A percentile compares a stretch with the other conserved stretches of the same genome.
Conservation (phyloP, 139 green algal genomes). For the Micromonas pusilla region DNA sequence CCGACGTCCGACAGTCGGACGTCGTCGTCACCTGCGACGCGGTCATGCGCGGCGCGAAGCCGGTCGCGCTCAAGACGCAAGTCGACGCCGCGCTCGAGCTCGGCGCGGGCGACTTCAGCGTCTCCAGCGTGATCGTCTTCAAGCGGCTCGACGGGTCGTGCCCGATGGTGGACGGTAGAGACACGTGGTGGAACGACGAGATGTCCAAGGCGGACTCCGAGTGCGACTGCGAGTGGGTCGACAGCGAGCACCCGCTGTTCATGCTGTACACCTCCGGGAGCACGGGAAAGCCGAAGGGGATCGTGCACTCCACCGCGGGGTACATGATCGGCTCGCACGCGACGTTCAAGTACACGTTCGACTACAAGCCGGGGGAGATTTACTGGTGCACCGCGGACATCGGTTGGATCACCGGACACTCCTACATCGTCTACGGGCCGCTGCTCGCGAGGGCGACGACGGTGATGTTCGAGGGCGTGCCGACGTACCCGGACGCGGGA, state of each 20-base stretch:
- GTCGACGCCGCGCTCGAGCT: constrained; percentile 58
- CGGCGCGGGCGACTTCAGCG: neutral
- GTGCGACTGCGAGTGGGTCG: constrained; percentile 44
- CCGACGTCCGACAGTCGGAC: too few relatives aligned
- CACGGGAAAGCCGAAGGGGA: constrained; percentile 91
- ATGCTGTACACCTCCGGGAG: constrained; percentile 89
- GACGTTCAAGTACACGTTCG: constrained; percentile 80
- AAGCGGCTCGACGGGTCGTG: constrained; percentile 45
- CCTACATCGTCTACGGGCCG: constrained; percentile 54
- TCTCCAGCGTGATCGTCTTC: constrained; percentile 50
- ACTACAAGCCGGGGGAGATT: constrained; percentile 69
- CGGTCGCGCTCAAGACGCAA: constrained; percentile 77
- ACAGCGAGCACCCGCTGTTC: constrained; percentile 73
- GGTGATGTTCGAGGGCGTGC: constrained; percentile 76
- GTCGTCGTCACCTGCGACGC: constrained; percentile 66
- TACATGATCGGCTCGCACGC: constrained; percentile 55
- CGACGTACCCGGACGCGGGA: constrained; percentile 68
- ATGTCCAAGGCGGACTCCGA: constrained; percentile 42
- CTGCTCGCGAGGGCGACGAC: constrained; percentile 69
- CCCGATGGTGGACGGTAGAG: constrained; percentile 46
- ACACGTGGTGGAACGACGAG: constrained; percentile 73
- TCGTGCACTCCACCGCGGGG: constrained; percentile 73
- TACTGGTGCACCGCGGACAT: constrained; percentile 94
- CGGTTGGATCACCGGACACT: constrained; percentile 87
- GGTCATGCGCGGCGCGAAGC: constrained; percentile 74